Percentiles rank a stretch among this genome's conserved stretches.
Conservation (phyloP, 106 monocot species). For the Dendrobium huoshanense region DNA sequence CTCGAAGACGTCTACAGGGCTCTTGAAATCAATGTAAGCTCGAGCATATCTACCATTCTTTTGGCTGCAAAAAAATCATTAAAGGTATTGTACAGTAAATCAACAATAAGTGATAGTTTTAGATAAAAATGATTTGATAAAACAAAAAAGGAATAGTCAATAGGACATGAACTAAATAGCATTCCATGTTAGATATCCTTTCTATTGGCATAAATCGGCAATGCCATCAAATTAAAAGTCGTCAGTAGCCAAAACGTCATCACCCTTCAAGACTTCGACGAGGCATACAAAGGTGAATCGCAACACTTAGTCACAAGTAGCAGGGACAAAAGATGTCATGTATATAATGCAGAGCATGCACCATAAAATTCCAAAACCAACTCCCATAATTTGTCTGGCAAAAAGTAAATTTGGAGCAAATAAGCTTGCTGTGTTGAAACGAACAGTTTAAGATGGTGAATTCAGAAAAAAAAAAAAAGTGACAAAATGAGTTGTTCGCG, state of each 20-base stretch:
- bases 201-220: background rate
- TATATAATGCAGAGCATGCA: background rate
- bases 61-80: constrained; percentile 35
- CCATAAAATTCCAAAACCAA: background rate
- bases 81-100: background rate
- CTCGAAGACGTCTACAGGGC: constrained; percentile 62
- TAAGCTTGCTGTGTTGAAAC: background rate
- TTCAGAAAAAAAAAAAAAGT: background rate
- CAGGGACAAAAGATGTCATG: background rate
- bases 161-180: background rate
- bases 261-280: background rate
- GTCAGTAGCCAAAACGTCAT: background rate
- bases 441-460: background rate
- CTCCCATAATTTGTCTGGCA: background rate
- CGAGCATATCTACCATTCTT: constrained; percentile 64
- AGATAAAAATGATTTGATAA: background rate
- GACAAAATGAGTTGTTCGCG: background rate
- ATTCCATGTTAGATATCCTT: background rate
- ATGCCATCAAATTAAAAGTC: background rate
- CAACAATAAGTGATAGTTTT: background rate
- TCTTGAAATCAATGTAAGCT: constrained; percentile 70
- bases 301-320: background rate
- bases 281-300: background rate
- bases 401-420: background rate
- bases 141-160: background rate